Base-by-base conservation (phyloP, 1,284 basidiomycete genomes). In the Fistulina hepatica region DNA sequence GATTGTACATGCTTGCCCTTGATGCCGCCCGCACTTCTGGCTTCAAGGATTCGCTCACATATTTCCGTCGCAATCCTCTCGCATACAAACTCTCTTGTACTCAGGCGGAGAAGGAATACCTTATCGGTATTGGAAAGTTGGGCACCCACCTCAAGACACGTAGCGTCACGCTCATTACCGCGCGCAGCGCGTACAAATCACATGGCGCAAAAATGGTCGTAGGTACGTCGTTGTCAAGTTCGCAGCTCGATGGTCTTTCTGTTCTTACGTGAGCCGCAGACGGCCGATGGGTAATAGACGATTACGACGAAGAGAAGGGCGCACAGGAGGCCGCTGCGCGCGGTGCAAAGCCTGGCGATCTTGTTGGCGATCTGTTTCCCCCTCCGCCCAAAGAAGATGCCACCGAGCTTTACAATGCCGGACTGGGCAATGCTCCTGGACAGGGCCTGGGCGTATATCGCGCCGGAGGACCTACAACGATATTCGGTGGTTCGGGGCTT, bases 11-110 rank as follows among this genome's bases (percentile, higher is more conserved):
- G 72, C 81, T 98, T 31, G 90, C 94, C 9, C 97, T 98, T 45
- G 94, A 98, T 53, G 93, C 92, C 4, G 94, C 94, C 0, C 79
- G 94, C 19, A 88, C 88, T 3, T 92, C 89, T 26, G 95, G 94
- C 2, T 97, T 92, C 61, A 78, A 90, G 40, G 95, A 98, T 59
- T 97, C 93, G 7, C 67, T 97, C 9, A 97, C 95, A 59, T 97
- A 97, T 58, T 94, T 97, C 61, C 81, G 95, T 9, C 74, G 88
- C 5, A 94, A 94, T 50, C 79, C 80, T 0, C 74, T 89, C 22
- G 82, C 95, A 16, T 71, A 91, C 66, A 97, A 97, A 60, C 69
- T 95, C 39, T 82, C 81, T 47, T 84, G 88, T 25, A 81, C 79
- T 0, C 81, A 86, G 39, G 69, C 74, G 13, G 94, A 97, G 60